Conservation (phyloP, 345 rosid genomes). For the Carallia brachiata region DNA sequence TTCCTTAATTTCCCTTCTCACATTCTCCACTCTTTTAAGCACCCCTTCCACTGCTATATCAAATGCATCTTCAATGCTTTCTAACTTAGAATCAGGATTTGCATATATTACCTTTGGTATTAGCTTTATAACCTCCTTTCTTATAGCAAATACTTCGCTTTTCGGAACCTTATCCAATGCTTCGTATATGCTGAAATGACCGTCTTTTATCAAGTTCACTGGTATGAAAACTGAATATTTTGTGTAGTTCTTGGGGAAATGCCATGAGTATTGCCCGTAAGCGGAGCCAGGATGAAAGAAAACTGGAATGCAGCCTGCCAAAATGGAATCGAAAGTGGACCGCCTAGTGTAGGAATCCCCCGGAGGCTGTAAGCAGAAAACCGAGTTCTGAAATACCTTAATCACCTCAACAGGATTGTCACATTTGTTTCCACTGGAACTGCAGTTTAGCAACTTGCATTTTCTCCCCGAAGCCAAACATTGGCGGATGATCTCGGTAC, state of each 20-base stretch:
- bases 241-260: background rate
- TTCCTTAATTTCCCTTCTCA: background rate
- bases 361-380: slow-evolving; percentile 3
- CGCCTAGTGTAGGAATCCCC: slow-evolving; percentile 1
- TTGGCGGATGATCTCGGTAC: background rate
- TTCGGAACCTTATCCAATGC: background rate
- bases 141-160: background rate
- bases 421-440: background rate
- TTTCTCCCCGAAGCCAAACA: background rate
- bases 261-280: background rate
- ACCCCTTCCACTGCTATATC: background rate
- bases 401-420: background rate
- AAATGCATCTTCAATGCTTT: background rate
- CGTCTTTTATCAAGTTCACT: background rate
- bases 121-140: background rate
- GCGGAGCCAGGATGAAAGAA: background rate
- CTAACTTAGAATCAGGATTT: background rate
- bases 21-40: background rate
- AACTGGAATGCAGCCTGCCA: slow-evolving; percentile 4
- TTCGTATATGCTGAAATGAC: background rate
- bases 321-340: background rate
- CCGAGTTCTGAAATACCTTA: background rate
- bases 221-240: background rate
- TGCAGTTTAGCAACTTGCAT: background rate
- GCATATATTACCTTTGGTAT: slow-evolving; percentile 3